phyloP scores from a whole-genome alignment of 345 rosid genomes.

The Salix suchowensis region DNA sequence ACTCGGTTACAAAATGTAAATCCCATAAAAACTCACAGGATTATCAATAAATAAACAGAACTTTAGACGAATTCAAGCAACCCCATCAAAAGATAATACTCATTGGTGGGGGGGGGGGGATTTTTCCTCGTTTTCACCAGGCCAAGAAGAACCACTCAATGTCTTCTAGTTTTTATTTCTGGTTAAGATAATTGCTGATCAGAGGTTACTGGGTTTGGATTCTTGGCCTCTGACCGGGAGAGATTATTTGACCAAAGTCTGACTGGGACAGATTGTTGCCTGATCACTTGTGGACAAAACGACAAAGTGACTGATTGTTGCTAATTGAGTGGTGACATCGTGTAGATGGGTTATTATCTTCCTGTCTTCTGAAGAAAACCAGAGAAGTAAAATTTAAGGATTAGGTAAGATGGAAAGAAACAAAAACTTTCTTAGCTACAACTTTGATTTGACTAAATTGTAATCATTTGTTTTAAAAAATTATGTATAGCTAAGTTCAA shows the following conservation, averaged over 20 bases:
- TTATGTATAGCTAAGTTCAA: too few relatives aligned
- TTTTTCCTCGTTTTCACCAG: background rate
- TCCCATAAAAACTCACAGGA: background rate
- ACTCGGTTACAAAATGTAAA: background rate
- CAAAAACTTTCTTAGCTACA: too few relatives aligned
- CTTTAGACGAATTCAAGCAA: background rate
- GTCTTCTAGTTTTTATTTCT: background rate
- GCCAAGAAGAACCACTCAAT: conserved; percentile 3
- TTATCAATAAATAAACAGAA: background rate
- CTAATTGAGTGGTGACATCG: background rate
- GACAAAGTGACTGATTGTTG: too few relatives aligned
- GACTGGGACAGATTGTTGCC: background rate
- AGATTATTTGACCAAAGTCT: background rate
- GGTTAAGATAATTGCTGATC: background rate
- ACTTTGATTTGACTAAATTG: too few relatives aligned
- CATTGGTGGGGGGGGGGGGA: background rate
- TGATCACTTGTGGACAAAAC: background rate
- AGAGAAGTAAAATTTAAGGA: background rate
- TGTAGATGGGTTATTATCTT: background rate
- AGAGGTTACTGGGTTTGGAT: background rate
- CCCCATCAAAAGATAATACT: background rate
- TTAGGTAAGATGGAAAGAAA: too few relatives aligned
- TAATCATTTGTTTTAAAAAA: too few relatives aligned
- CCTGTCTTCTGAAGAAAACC: background rate
- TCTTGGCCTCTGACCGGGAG: background rate